Evolutionary conservation across 495 filamentous ascomycete genomes (phyloP).

Genomic region (Lepraria neglecta): DNA sequence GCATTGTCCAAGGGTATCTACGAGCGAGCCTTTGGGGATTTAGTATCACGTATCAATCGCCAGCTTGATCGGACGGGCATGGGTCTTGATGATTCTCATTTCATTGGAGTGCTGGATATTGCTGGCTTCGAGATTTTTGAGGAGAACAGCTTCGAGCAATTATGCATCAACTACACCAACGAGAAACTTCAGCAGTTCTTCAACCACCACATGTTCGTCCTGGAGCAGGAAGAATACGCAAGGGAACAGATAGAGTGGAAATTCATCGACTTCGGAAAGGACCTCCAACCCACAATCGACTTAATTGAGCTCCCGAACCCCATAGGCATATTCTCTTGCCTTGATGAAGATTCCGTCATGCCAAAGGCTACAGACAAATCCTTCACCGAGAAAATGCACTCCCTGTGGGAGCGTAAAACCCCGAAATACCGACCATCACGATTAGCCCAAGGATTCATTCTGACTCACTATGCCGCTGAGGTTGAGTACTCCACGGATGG

Average conservation of each 20-base stretch:
- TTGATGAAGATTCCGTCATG: slow-evolving; percentile 99
- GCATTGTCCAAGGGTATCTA: slow-evolving; percentile 96
- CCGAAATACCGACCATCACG: slow-evolving; percentile 86
- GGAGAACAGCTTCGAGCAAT: slow-evolving; percentile 95
- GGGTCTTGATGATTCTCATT: slow-evolving; percentile 78
- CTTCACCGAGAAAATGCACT: slow-evolving; percentile 96
- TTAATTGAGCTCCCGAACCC: slow-evolving; percentile 93
- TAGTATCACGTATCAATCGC: slow-evolving; percentile 85
- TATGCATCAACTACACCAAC: slow-evolving; percentile 99
- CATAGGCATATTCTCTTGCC: slow-evolving; percentile 96
- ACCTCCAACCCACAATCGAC: slow-evolving; percentile 96
- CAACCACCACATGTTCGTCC: slow-evolving; percentile 99
- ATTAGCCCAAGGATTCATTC: slow-evolving; percentile 84
- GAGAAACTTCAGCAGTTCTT: slow-evolving; percentile 99
- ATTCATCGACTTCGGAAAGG: slow-evolving; percentile 97
- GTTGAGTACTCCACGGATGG: slow-evolving; percentile 94
- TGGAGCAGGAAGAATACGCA: slow-evolving; percentile 98
- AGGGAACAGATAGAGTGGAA: slow-evolving; percentile 99
- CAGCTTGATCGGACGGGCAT: slow-evolving; percentile 77
- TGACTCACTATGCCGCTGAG: slow-evolving; percentile 98
- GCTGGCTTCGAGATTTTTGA: slow-evolving; percentile 99
- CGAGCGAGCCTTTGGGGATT: slow-evolving; percentile 87
- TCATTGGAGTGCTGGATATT: slow-evolving; percentile 98
- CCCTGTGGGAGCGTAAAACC: slow-evolving; percentile 92
- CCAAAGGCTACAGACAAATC: slow-evolving; percentile 95